Conservation (phyloP, 306 rosid genomes). For the Hippophae tibetana region DNA sequence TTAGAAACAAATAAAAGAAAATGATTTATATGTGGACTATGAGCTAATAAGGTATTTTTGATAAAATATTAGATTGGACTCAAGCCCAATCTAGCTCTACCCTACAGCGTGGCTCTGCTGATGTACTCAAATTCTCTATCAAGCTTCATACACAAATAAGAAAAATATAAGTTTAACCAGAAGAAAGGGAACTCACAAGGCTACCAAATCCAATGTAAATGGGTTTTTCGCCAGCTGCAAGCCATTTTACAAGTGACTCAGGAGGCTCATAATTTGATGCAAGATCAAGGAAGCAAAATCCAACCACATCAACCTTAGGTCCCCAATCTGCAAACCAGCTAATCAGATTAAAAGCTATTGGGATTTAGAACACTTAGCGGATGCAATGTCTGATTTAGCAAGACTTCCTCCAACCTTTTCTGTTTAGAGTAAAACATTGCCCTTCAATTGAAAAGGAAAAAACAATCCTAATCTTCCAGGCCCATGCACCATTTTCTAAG, state of each 20-base stretch:
- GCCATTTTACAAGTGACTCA: conserved; percentile 71
- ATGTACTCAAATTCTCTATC: not conserved
- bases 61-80: no score
- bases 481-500: no score
- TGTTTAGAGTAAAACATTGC: not conserved
- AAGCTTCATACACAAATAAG: not conserved
- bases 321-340: conserved; percentile 91
- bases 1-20: no score
- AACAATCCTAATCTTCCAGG: no score
- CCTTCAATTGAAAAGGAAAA: no score
- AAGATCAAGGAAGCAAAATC: conserved; percentile 99
- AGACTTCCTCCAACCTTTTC: not conserved
- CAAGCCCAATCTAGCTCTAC: no score
- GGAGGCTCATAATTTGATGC: conserved; percentile 95
- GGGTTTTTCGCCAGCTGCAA: conserved; percentile 76
- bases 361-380: conserved; percentile 4
- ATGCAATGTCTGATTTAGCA: conserved; percentile 2
- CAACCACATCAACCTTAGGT: conserved; percentile 85
- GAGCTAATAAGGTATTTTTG: no score
- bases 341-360: conserved; percentile 6
- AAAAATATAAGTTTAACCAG: not conserved
- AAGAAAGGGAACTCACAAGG: conserved; percentile 51
- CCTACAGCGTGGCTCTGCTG: no score
- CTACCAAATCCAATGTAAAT: conserved; percentile 95
- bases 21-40: no score